Conservation (phyloP, 345 rosid genomes). For the Clausena lansium region DNA sequence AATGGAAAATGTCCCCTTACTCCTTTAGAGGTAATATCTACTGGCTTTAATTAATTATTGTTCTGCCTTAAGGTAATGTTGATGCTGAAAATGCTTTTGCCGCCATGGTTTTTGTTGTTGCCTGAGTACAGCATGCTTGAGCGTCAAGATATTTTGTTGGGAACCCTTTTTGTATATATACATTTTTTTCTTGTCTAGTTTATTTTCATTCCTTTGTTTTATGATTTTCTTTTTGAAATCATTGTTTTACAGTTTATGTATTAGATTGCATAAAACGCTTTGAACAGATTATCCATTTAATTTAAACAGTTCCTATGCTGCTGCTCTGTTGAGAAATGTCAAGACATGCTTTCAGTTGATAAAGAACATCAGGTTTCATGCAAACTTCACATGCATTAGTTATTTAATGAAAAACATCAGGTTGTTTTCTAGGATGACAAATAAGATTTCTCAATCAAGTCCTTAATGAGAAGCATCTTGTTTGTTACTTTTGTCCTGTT, state of each 20-base stretch:
- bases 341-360: not conserved
- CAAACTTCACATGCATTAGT: not conserved
- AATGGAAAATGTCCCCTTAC: constrained; percentile 98
- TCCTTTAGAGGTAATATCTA: constrained; percentile 79
- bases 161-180: not conserved
- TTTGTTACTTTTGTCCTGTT: not conserved
- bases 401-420: not conserved
- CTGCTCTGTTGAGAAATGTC: not conserved
- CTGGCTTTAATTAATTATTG: not conserved
- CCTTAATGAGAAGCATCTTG: not conserved
- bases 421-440: not conserved
- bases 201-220: not conserved
- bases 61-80: not conserved
- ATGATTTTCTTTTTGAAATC: not conserved
- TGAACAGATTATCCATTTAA: not conserved
- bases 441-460: not conserved
- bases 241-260: not conserved
- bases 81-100: not conserved
- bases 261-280: not conserved
- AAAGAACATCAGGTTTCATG: not conserved
- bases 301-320: not conserved
- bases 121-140: not conserved
- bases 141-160: not conserved
- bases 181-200: not conserved
- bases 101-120: constrained; percentile 5